Evolutionary conservation across 1,139 yeast genomes (phyloP).

Genomic region (Yamadazyma dendronema): DNA sequence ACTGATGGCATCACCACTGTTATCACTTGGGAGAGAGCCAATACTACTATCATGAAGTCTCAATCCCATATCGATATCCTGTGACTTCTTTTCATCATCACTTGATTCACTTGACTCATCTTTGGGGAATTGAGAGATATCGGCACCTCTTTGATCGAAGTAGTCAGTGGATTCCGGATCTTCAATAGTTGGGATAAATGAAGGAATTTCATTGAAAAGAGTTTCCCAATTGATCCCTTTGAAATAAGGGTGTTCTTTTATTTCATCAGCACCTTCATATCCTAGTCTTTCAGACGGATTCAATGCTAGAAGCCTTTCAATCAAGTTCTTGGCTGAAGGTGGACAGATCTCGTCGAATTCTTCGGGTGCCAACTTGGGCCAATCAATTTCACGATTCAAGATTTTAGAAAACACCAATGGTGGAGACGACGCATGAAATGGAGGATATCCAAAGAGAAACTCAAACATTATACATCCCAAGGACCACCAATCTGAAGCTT

Average conservation of each 20-base stretch:
- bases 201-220: conserved; percentile 71
- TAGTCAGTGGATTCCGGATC: conserved; percentile 90
- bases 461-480: conserved; percentile 94
- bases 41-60: conserved; percentile 3
- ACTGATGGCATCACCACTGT: conserved; percentile 1
- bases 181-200: conserved; percentile 77
- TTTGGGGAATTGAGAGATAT: conserved; percentile 56
- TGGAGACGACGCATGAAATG: conserved; percentile 84
- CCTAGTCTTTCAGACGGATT: conserved; percentile 75
- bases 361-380: conserved; percentile 69
- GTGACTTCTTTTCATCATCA: conserved; percentile 16
- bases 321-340: conserved; percentile 71
- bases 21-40: conserved; percentile 4
- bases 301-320: conserved; percentile 55
- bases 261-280: conserved; percentile 71
- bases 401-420: conserved; percentile 82
- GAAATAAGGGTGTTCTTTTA: conserved; percentile 75
- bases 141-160: conserved; percentile 90
- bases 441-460: conserved; percentile 89
- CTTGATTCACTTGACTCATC: conserved; percentile 43
- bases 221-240: conserved; percentile 70
- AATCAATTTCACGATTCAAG: conserved; percentile 66
- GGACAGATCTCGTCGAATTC: conserved; percentile 57
- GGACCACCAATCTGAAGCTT: conserved; percentile 98
- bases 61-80: conserved; percentile 9